A percentile compares a stretch with the other conserved stretches of the same genome.
phyloP scores from a whole-genome alignment of 192 early-diverging fungal species.

The Backusella sp. region DNA sequence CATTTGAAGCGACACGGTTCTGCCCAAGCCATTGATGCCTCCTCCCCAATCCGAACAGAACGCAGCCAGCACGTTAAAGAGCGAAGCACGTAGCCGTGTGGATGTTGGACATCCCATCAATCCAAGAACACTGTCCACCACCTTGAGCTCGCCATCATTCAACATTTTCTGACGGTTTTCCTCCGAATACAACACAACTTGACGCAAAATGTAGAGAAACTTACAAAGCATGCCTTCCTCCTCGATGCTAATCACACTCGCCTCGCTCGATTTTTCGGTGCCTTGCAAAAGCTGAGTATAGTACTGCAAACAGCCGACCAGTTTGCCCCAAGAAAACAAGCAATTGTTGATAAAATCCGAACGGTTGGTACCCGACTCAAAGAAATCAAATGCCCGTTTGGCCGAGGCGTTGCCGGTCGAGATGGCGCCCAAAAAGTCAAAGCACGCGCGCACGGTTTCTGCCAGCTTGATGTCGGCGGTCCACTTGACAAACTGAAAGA shows the following conservation, averaged over 20 bases:
- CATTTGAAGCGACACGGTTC: constrained; percentile 66
- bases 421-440: constrained; percentile 81
- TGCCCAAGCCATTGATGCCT: constrained; percentile 36
- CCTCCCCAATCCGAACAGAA: constrained; percentile 66
- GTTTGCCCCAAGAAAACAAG: constrained; percentile 75
- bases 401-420: constrained; percentile 76
- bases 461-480: constrained; percentile 55
- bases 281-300: constrained; percentile 57
- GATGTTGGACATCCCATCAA: constrained; percentile 80
- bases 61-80: constrained; percentile 78
- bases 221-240: constrained; percentile 73
- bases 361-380: constrained; percentile 43
- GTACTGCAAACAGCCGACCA: constrained; percentile 74
- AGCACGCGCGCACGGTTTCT: constrained; percentile 67
- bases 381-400: constrained; percentile 55
- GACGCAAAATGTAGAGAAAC: constrained; percentile 74
- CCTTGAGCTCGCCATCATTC: constrained; percentile 65
- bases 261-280: constrained; percentile 25
- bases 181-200: constrained; percentile 77
- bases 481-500: constrained; percentile 66
- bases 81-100: constrained; percentile 75
- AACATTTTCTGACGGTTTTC: constrained; percentile 66
- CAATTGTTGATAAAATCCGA: constrained; percentile 36
- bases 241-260: constrained; percentile 53
- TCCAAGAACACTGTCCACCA: constrained; percentile 70